Evolutionary conservation across 2,329 filamentous ascomycete genomes (phyloP), one percentile per base, ranked within the genome.

Genomic region (Colletotrichum truncatum): DNA sequence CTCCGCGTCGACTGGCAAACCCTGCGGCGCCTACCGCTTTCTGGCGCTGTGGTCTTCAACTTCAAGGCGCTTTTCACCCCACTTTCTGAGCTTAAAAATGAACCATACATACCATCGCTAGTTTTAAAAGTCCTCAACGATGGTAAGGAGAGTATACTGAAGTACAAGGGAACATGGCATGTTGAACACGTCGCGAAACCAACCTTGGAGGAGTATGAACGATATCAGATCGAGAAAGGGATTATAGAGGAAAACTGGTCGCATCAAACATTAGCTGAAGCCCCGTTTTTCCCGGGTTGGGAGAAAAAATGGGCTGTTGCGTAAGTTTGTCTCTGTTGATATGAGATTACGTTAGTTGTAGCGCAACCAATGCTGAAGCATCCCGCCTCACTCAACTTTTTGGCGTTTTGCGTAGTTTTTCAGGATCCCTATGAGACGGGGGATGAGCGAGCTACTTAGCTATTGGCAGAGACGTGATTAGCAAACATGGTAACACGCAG

Each of bases 1-100:
- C 80, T 97, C 1, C 87, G 93, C 4, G 93, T 96, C 2, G 93
- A 97, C 75, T 97, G 93, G 92, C 94, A 97, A 77, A 97, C 93
- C 0, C 80, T 97, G 4, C 88, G 93, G 2, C 87, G 93, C 3
- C 79, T 97, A 0, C 93, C 93, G 0, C 81, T 97, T 0, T 93
- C 91, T 0, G 92, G 87, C 0, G 90, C 86, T 0, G 81, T 97
- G 2, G 86, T 93, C 0, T 97, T 97, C 81, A 97, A 96, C 76
- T 97, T 95, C 85, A 97, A 95, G 73, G 93, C 91, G 0, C 77
- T 96, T 0, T 97, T 97, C 77, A 96, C 93, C 0, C 91, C 91
- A 0, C 75, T 97, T 0, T 74, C 83, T 0, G 88, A 91, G 68
- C 89, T 97, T 62, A 81, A 86, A 3, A 83, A 91, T 61, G 93